Percentiles rank a stretch among this genome's conserved stretches.
These are phyloP conservation scores for Simplicillium aogashimaense DNA, from an alignment of 2,329 filamentous ascomycete species.

Conservation along the genomic window DNA sequence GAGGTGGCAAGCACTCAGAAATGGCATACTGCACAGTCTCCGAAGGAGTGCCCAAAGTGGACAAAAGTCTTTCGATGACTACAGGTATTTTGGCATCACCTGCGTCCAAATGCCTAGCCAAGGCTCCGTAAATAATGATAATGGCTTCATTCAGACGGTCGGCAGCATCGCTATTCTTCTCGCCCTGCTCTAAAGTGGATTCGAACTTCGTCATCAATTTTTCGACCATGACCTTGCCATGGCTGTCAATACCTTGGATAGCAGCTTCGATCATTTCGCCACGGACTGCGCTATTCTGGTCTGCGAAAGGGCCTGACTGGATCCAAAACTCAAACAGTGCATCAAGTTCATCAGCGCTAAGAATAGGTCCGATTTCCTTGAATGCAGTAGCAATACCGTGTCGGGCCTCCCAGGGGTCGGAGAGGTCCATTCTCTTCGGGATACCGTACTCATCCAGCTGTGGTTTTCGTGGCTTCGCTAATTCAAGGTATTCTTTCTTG, in stretches of 20 bases:
- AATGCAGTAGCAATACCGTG: slow-evolving; percentile 85
- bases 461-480: slow-evolving; percentile 73
- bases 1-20: slow-evolving; percentile 82
- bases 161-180: slow-evolving; percentile 68
- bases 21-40: slow-evolving; percentile 96
- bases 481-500: slow-evolving; percentile 61
- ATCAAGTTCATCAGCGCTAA: slow-evolving; percentile 61
- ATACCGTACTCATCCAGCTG: slow-evolving; percentile 91
- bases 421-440: slow-evolving; percentile 77
- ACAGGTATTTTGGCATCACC: slow-evolving; percentile 83
- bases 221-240: slow-evolving; percentile 76
- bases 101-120: slow-evolving; percentile 75
- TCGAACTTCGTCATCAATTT: slow-evolving; percentile 90
- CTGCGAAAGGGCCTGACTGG: slow-evolving; percentile 75
- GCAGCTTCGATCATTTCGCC: slow-evolving; percentile 89
- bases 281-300: slow-evolving; percentile 67
- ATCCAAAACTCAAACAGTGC: slow-evolving; percentile 80
- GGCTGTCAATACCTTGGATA: slow-evolving; percentile 66
- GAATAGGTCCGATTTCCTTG: slow-evolving; percentile 64
- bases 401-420: slow-evolving; percentile 84
- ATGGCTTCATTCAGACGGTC: slow-evolving; percentile 95
- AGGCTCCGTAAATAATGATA: slow-evolving; percentile 90
- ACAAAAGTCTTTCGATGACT: slow-evolving; percentile 77
- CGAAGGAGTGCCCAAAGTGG: slow-evolving; percentile 85
- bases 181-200: slow-evolving; percentile 72